A percentile compares a stretch with the other conserved stretches of the same genome.
Evolutionary conservation across 148 eudicot species (phyloP).

Genomic region (Heliosperma pusillum): DNA sequence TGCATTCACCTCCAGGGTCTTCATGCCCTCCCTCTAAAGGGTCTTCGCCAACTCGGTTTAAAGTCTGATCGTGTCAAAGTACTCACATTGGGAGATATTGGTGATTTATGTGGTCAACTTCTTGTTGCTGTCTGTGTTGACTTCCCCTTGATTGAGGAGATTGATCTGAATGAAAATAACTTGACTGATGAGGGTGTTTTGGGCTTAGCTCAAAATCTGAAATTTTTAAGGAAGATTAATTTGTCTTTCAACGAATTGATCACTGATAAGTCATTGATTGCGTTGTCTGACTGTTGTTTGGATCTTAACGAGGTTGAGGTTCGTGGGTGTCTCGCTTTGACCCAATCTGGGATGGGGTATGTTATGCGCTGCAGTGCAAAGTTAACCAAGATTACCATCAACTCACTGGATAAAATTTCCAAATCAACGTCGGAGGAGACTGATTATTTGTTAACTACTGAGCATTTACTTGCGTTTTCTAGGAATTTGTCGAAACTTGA

Average conservation of each 20-base stretch:
- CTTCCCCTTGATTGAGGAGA: not conserved
- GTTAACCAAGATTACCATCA: not conserved
- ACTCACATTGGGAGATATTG: not conserved
- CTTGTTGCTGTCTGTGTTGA: not conserved
- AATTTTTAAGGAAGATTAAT: not conserved
- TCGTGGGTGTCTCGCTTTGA: too few species aligned
- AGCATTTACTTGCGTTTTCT: too few species aligned
- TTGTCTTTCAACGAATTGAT: not conserved
- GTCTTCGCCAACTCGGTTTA: not conserved
- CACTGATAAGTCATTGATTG: not conserved
- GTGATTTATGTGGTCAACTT: not conserved
- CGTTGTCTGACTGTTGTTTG: not conserved
- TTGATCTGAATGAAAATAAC: not conserved
- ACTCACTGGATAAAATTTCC: too few species aligned
- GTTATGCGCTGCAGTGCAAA: too few species aligned
- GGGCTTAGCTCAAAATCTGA: not conserved
- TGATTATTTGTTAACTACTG: too few species aligned
- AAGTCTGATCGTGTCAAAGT: not conserved
- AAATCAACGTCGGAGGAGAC: too few species aligned
- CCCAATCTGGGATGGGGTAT: too few species aligned
- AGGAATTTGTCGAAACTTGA: too few species aligned
- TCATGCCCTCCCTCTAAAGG: not conserved
- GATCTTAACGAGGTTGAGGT: too few species aligned
- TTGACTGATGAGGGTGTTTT: not conserved
- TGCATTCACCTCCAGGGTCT: not conserved